A percentile compares a stretch with the other conserved stretches of the same genome.
phyloP scores from a whole-genome alignment of 2,329 filamentous ascomycete species.

The Aspergillus eucalypticola region DNA sequence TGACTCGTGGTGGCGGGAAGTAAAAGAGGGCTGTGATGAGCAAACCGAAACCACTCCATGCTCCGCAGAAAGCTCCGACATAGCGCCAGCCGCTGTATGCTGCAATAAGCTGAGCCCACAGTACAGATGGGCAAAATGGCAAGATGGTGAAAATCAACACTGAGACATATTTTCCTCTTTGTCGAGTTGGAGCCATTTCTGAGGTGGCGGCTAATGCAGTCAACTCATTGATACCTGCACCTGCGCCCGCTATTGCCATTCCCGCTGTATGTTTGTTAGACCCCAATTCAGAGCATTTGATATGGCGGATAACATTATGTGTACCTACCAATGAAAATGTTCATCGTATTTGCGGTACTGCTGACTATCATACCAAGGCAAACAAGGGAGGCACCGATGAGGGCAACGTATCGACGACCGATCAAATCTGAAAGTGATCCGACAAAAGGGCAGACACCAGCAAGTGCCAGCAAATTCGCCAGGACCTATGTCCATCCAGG shows the following conservation, averaged over 20 bases:
- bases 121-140: conserved; percentile 62
- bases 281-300: background rate
- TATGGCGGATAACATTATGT: conserved; percentile 22
- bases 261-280: conserved; percentile 40
- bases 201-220: conserved; percentile 68
- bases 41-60: conserved; percentile 46
- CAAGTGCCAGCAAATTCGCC: conserved; percentile 56
- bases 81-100: conserved; percentile 48
- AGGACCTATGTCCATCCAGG: conserved; percentile 38
- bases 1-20: conserved; percentile 47
- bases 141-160: conserved; percentile 62
- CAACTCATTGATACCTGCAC: conserved; percentile 68
- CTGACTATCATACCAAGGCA: conserved; percentile 62
- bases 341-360: conserved; percentile 60
- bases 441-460: conserved; percentile 63
- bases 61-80: conserved; percentile 44
- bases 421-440: conserved; percentile 66
- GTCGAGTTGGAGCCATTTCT: conserved; percentile 65
- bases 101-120: conserved; percentile 61
- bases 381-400: conserved; percentile 56
- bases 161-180: conserved; percentile 65
- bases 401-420: conserved; percentile 61
- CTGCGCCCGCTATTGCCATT: conserved; percentile 62
- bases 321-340: conserved; percentile 59
- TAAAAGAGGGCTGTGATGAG: conserved; percentile 47